Base-by-base conservation (phyloP, 129 eudicot genomes). In the Flaveria linearis region DNA sequence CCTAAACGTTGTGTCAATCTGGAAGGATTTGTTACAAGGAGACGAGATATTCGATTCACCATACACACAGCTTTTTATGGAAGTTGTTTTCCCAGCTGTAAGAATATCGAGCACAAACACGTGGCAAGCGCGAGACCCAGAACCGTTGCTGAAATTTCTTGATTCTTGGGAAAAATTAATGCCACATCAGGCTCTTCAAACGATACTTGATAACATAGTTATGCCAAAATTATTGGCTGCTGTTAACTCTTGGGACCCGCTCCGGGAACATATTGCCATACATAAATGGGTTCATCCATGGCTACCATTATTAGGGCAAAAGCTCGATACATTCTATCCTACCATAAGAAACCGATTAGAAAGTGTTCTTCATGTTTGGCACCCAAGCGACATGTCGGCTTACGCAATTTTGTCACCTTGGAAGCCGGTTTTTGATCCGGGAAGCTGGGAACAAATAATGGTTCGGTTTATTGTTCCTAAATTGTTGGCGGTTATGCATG, bases 211-310 rank as follows among this genome's bases (percentile, higher is more conserved):
- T 17, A 82, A 72, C 58, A 68, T 86, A 23, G 76, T 90, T 30
- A 82, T 86, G 95, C 96, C 96, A 9, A 93, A 93, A 72, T 72
- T 93, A 51, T 16, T 84, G 3, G 92, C 86, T 46, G 96, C 96
- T 5, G 92, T 93, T 17, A 86, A 86, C 68, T 85, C 91, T 0
- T 93, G 98, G 98, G 98, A 93, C 73, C 96, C 96, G 18, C 85
- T 90, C 33, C 75, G 85, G 18, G 98, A 93, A 78, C 90, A 91
- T 2, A 84, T 90, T 20, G 90, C 97, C 2, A 88, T 93, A 39
- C 98, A 93, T 84, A 82, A 82, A 5, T 93, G 98, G 98, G 86
- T 93, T 60, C 97, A 90, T 81, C 98, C 98, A 7, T 92, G 96
- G 98, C 76, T 92, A 57, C 96, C 96, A 0, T 75, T 86, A 76